A percentile compares a stretch with the other conserved stretches of the same genome.
Evolutionary conservation across 2,329 filamentous ascomycete species (phyloP).

Genomic region (Colletotrichum sp.): DNA sequence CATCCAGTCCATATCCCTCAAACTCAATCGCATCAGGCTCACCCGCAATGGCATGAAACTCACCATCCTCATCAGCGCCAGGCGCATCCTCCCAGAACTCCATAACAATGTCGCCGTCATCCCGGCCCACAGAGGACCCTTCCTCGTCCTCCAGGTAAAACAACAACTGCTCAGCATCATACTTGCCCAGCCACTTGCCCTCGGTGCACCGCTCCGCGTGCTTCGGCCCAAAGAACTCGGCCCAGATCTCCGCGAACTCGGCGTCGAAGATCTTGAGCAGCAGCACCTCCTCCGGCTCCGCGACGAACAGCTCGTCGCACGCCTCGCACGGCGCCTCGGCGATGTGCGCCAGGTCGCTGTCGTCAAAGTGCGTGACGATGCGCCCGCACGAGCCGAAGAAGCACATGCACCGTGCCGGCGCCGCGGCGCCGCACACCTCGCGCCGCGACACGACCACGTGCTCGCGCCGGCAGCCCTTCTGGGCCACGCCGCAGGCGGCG

Average conservation of each 20-base stretch:
- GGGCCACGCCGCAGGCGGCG: not conserved
- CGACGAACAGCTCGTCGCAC: not conserved
- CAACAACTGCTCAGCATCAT: not conserved
- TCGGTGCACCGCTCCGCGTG: not conserved
- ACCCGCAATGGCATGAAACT: not conserved
- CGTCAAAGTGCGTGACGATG: not conserved
- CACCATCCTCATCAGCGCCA: not conserved
- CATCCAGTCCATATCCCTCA: not conserved
- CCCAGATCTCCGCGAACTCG: not conserved
- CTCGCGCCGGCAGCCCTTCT: not conserved
- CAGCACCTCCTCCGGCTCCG: conserved; percentile 4
- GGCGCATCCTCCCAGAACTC: not conserved
- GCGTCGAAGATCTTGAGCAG: not conserved
- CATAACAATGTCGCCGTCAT: not conserved
- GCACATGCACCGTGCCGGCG: not conserved
- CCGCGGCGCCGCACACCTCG: not conserved
- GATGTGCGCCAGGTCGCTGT: not conserved
- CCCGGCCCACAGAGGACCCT: not conserved
- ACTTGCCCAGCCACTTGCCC: not conserved
- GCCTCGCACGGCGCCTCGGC: not conserved
- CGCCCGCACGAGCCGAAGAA: conserved; percentile 14
- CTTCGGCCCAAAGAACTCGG: not conserved
- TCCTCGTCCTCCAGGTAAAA: not conserved
- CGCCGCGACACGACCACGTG: conserved; percentile 8
- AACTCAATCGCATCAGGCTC: not conserved